phyloP scores from a whole-genome alignment of 345 rosid genomes.

The Ricinus communis region DNA sequence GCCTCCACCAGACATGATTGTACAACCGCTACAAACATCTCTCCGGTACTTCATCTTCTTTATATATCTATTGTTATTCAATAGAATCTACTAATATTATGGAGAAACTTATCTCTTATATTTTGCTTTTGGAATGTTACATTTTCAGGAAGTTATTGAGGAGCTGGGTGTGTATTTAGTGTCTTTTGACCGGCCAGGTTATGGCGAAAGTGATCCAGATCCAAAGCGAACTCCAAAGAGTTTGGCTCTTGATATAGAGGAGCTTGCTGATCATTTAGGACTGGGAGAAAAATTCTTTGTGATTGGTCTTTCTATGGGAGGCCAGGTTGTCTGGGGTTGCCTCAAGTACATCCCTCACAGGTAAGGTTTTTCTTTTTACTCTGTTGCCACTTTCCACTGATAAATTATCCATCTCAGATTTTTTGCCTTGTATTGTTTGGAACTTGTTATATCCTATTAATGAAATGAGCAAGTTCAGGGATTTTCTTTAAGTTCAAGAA shows the following conservation, averaged over 20 bases:
- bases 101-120: background rate
- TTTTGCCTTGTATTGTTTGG: background rate
- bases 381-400: no score
- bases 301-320: conserved; percentile 31
- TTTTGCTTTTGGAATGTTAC: background rate
- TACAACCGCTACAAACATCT: background rate
- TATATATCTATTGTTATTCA: background rate
- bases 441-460: background rate
- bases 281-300: conserved; percentile 27
- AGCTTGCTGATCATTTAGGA: conserved; percentile 32
- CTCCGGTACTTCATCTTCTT: conserved; percentile 1
- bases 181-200: conserved; percentile 33
- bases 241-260: conserved; percentile 29
- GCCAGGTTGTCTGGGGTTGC: conserved; percentile 30
- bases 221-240: conserved; percentile 22
- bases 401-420: no score
- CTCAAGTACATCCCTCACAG: conserved; percentile 37
- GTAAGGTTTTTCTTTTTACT: background rate
- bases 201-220: conserved; percentile 34
- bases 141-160: conserved; percentile 18
- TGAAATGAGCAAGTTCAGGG: background rate
- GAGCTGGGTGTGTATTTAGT: conserved; percentile 19
- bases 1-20: background rate
- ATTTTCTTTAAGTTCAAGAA: background rate
- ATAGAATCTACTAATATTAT: background rate